These are phyloP conservation scores for Limonium bicolor DNA, from an alignment of 148 eudicot species.

Conservation along the genomic window DNA sequence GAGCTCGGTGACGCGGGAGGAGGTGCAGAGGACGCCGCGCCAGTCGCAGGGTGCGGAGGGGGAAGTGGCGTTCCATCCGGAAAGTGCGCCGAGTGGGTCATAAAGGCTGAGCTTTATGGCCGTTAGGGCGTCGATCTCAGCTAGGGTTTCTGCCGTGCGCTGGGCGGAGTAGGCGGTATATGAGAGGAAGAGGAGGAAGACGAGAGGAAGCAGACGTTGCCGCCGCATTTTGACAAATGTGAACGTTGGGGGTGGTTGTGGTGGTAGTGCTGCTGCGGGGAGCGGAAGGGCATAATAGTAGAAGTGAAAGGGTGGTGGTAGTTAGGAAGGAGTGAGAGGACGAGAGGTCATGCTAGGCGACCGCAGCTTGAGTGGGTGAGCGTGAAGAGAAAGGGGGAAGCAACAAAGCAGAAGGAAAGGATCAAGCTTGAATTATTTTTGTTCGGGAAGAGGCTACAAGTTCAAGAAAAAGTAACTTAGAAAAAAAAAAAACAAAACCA, in stretches of 20 bases:
- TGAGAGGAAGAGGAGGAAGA: neutral
- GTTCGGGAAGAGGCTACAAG: no score
- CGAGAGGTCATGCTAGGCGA: no score
- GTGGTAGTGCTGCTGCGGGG: neutral
- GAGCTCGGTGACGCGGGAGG: conserved; percentile 15
- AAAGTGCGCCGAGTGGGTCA: conserved; percentile 21
- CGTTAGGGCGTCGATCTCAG: conserved; percentile 14
- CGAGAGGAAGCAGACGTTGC: neutral
- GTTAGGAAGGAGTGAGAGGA: no score
- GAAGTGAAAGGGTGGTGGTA: no score
- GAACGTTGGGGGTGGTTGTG: neutral
- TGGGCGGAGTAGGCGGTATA: conserved; percentile 1
- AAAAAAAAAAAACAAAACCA: no score
- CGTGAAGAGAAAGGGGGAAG: no score
- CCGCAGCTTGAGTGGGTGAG: no score
- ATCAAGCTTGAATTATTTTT: no score
- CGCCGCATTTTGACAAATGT: neutral
- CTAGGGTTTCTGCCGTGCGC: neutral
- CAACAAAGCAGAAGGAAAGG: no score
- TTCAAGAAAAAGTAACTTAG: no score
- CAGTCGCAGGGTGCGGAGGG: conserved; percentile 30
- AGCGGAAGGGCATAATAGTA: neutral
- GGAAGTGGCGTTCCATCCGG: conserved; percentile 15
- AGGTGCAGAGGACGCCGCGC: conserved; percentile 24
- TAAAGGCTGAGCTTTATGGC: conserved; percentile 17